These are phyloP conservation scores for Drechslerella coelobrocha DNA, from an alignment of 2,329 filamentous ascomycete species.

Conservation along the genomic window DNA sequence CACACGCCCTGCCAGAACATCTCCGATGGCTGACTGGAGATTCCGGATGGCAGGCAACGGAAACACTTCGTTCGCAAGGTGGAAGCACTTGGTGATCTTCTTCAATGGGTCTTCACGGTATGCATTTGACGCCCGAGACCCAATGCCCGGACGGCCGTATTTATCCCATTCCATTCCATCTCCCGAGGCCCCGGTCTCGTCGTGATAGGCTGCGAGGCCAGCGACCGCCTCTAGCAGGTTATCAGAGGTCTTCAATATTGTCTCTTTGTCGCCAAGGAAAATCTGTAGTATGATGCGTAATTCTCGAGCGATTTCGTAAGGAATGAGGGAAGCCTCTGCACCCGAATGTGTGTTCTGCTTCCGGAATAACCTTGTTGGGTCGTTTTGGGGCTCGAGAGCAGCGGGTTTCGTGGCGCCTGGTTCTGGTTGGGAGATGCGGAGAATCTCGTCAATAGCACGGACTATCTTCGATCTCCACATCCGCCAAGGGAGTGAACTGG, in stretches of 20 bases:
- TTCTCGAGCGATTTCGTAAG: conserved; percentile 33
- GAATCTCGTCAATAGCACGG: conserved; percentile 41
- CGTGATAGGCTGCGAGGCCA: conserved; percentile 37
- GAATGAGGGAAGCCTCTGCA: conserved; percentile 29
- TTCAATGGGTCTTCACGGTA: conserved; percentile 40
- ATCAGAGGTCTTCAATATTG: conserved; percentile 38
- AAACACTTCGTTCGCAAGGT: conserved; percentile 30
- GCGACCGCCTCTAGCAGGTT: conserved; percentile 34
- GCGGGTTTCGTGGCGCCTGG: conserved; percentile 8
- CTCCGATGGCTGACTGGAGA: conserved; percentile 30
- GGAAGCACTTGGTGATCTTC: conserved; percentile 33
- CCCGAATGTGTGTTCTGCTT: conserved; percentile 1
- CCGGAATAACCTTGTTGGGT: conserved; percentile 21
- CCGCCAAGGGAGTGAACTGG: conserved; percentile 40
- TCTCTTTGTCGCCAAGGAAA: conserved; percentile 44
- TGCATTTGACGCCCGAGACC: conserved; percentile 24
- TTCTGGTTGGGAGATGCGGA: conserved; percentile 38
- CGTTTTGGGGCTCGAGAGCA: conserved; percentile 8
- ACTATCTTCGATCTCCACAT: conserved; percentile 48
- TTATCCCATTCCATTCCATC: conserved; percentile 49
- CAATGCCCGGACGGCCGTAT: conserved; percentile 10
- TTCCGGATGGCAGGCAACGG: conserved; percentile 41
- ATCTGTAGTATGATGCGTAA: conserved; percentile 40
- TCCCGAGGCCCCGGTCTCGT: conserved; percentile 45
- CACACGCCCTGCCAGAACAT: conserved; percentile 33